Percentiles rank a stretch among this genome's conserved stretches.
Conservation (phyloP, 106 monocot species). For the Narthecium ossifragum region DNA sequence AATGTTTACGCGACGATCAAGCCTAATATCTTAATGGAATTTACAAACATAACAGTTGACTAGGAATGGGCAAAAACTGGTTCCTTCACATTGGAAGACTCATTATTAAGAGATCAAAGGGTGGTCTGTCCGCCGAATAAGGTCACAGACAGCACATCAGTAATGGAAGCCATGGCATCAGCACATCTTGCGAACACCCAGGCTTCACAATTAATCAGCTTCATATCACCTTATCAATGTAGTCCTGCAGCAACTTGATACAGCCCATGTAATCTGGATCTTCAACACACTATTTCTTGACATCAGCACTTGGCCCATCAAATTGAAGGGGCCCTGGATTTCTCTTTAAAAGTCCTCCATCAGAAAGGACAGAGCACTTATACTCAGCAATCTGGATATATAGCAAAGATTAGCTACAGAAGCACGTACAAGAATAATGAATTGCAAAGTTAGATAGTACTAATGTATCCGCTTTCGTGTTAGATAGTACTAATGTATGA, state of each 20-base stretch:
- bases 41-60: too few relatives aligned
- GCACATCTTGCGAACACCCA: conserved; percentile 38
- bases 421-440: too few relatives aligned
- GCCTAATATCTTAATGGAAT: too few relatives aligned
- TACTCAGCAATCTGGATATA: conserved; percentile 40
- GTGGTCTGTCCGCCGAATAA: conserved; percentile 4
- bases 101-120: too few relatives aligned
- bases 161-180: conserved; percentile 37
- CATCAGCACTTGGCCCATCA: conserved; percentile 53
- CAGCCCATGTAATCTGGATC: conserved; percentile 85
- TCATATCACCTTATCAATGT: conserved; percentile 63
- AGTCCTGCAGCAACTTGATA: conserved; percentile 58
- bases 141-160: conserved; percentile 26
- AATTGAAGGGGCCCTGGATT: conserved; percentile 81
- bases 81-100: too few relatives aligned
- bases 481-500: too few relatives aligned
- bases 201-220: conserved; percentile 26
- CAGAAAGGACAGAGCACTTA: conserved; percentile 46
- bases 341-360: conserved; percentile 71
- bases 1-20: too few relatives aligned
- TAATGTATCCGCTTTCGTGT: too few relatives aligned
- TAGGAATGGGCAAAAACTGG: too few relatives aligned
- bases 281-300: conserved; percentile 49
- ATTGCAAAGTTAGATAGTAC: too few relatives aligned
- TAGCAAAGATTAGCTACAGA: too few relatives aligned